Evolutionary conservation across 1,284 basidiomycete genomes (phyloP).

Genomic region (Puccinia polysora): DNA sequence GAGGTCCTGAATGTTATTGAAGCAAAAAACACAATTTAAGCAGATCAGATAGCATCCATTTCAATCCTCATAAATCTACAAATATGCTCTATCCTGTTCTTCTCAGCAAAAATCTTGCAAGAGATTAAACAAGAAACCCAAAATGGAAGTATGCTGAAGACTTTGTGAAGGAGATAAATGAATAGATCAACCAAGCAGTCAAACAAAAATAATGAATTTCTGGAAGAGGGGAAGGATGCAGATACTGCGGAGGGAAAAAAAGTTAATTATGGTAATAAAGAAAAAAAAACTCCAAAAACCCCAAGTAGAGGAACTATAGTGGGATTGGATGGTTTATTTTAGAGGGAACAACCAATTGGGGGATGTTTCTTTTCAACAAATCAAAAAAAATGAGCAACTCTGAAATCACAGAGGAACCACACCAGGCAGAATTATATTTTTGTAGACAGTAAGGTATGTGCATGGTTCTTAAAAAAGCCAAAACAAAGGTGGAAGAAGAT

Average conservation of each 20-base stretch:
- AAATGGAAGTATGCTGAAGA: conserved; percentile 9
- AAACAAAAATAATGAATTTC: conserved; percentile 30
- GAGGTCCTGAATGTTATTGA: conserved; percentile 22
- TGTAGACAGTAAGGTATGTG: conserved; percentile 11
- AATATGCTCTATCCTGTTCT: conserved; percentile 2
- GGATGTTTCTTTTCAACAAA: conserved; percentile 28
- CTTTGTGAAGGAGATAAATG: conserved; percentile 1
- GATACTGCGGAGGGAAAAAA: conserved; percentile 3
- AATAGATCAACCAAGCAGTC: conserved; percentile 34
- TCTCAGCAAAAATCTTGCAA: not conserved
- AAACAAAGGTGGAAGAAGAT: conserved; percentile 17
- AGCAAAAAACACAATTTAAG: conserved; percentile 24
- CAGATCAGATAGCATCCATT: conserved; percentile 16
- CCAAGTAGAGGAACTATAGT: conserved; percentile 24
- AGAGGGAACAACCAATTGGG: conserved; percentile 12
- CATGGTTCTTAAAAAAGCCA: not conserved
- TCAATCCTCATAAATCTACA: not conserved
- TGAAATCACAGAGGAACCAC: not conserved
- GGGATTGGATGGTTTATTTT: conserved; percentile 8
- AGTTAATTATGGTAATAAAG: not conserved
- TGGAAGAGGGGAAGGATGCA: conserved; percentile 13
- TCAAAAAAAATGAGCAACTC: conserved; percentile 8
- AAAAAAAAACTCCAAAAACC: conserved; percentile 15
- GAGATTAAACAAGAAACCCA: not conserved
- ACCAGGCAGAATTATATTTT: not conserved